These are phyloP conservation scores for Amaranthus cruentus DNA, from an alignment of 148 eudicot genomes.

Conservation along the genomic window DNA sequence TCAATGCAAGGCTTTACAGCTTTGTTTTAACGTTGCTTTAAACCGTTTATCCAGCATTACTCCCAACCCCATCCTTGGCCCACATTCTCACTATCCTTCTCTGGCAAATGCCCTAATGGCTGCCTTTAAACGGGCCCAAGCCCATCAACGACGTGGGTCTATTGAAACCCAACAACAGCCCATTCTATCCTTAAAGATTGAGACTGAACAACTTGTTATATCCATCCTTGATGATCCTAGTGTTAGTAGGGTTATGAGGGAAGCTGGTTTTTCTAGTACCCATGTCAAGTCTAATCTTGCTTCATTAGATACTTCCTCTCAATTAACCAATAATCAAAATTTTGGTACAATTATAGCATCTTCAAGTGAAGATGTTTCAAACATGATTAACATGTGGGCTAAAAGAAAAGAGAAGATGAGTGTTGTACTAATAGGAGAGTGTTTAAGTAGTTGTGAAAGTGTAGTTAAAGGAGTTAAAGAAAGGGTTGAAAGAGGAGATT, in stretches of 20 bases:
- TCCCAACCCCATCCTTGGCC: conserved; percentile 40
- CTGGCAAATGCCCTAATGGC: conserved; percentile 60
- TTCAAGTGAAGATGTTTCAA: conserved; percentile 38
- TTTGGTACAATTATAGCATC: conserved; percentile 9
- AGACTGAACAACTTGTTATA: conserved; percentile 67
- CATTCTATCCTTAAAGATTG: conserved; percentile 67
- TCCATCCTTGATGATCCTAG: conserved; percentile 92
- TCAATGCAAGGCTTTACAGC: conserved; percentile 86
- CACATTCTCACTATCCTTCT: conserved; percentile 47
- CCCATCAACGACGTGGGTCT: conserved; percentile 87
- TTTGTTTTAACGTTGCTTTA: conserved; percentile 91
- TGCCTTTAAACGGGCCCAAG: conserved; percentile 83
- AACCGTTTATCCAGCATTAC: conserved; percentile 67
- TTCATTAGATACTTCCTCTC: conserved; percentile 35
- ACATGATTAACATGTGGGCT: conserved; percentile 46
- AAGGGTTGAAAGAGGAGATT: conserved; percentile 51
- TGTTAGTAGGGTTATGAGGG: conserved; percentile 92
- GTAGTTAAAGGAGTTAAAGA: conserved; percentile 52
- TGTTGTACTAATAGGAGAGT: conserved; percentile 53
- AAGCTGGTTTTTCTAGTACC: conserved; percentile 85
- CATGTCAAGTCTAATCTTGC: conserved; percentile 67
- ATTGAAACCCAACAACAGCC: conserved; percentile 80
- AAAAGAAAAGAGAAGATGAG: conserved; percentile 50
- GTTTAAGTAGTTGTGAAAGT: conserved; percentile 43
- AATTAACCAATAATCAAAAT: conserved; percentile 11